Conservation (phyloP, 495 filamentous ascomycete genomes). For the Lophium mytilinum region DNA sequence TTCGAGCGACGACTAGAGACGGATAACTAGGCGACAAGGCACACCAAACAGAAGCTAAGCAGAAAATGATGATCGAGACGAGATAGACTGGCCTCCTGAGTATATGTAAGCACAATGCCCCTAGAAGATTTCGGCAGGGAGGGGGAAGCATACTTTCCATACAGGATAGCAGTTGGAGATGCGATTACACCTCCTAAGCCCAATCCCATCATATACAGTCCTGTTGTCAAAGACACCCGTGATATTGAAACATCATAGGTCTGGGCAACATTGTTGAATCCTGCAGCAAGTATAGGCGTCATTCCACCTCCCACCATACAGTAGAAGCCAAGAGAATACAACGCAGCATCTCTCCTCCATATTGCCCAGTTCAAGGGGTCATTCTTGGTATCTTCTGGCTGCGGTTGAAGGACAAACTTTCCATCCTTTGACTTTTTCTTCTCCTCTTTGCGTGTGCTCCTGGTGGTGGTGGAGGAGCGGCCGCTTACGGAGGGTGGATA, state of each 20-base stretch:
- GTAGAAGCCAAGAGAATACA: conserved; percentile 82
- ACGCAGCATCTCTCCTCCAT: conserved; percentile 72
- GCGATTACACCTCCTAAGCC: conserved; percentile 76
- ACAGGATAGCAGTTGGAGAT: conserved; percentile 87
- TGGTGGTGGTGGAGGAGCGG: conserved; percentile 11
- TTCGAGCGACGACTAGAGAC: conserved; percentile 72
- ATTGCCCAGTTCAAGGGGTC: conserved; percentile 90
- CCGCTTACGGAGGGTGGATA: conserved; percentile 38
- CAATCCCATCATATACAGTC: conserved; percentile 91
- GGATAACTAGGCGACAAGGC: conserved; percentile 66
- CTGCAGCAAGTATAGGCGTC: conserved; percentile 84
- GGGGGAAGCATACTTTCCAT: conserved; percentile 48
- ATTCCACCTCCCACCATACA: conserved; percentile 91
- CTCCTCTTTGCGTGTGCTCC: conserved; percentile 29
- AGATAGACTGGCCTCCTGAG: conserved; percentile 72
- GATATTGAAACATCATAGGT: conserved; percentile 64
- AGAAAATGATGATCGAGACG: conserved; percentile 63
- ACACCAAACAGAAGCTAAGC: conserved; percentile 77
- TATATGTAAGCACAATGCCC: too few species aligned
- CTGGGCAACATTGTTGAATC: conserved; percentile 71
- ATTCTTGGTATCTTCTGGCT: conserved; percentile 83
- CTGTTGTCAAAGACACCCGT: conserved; percentile 79
- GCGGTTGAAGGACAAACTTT: conserved; percentile 79
- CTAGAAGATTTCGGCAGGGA: too few species aligned
- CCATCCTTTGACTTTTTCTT: conserved; percentile 78